A percentile compares a stretch with the other conserved stretches of the same genome.
Conservation (phyloP, 352 stramenopile genomes). For the Phytophthora ramorum region DNA sequence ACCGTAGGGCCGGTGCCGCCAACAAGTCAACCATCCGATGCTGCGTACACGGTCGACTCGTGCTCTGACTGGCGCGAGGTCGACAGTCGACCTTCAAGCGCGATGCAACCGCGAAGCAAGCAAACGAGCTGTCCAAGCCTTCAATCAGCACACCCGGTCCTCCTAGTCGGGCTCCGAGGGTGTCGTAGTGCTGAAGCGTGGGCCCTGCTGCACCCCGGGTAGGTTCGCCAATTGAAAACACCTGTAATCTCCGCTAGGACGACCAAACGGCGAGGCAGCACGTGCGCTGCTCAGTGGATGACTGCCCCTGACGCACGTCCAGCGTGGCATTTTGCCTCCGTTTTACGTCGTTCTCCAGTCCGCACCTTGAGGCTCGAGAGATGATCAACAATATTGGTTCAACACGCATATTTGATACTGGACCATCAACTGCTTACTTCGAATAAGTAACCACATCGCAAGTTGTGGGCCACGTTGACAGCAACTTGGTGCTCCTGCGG, state of each 20-base stretch:
- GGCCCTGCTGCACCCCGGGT: conserved; percentile 14
- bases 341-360: conserved; percentile 16
- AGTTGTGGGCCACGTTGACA: not conserved
- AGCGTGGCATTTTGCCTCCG: conserved; percentile 10
- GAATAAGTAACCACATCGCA: too few relatives aligned
- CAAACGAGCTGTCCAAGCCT: conserved; percentile 27
- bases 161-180: not conserved
- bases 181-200: not conserved
- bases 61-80: not conserved
- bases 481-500: not conserved
- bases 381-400: too few relatives aligned
- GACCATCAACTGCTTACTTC: too few relatives aligned
- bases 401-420: too few relatives aligned
- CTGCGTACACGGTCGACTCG: not conserved
- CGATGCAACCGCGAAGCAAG: conserved; percentile 18
- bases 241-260: conserved; percentile 30
- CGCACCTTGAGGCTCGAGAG: too few relatives aligned
- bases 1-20: not conserved
- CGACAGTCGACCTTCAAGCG: not conserved
- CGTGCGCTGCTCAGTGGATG: conserved; percentile 26
- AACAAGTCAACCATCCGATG: too few relatives aligned
- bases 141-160: conserved; percentile 9
- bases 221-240: conserved; percentile 25
- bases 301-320: conserved; percentile 20
- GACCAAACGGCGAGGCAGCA: conserved; percentile 26